Percentiles rank a stretch among this genome's conserved stretches.
Evolutionary conservation across 139 green algal species (phyloP).

Genomic region (Chlorella sp.): DNA sequence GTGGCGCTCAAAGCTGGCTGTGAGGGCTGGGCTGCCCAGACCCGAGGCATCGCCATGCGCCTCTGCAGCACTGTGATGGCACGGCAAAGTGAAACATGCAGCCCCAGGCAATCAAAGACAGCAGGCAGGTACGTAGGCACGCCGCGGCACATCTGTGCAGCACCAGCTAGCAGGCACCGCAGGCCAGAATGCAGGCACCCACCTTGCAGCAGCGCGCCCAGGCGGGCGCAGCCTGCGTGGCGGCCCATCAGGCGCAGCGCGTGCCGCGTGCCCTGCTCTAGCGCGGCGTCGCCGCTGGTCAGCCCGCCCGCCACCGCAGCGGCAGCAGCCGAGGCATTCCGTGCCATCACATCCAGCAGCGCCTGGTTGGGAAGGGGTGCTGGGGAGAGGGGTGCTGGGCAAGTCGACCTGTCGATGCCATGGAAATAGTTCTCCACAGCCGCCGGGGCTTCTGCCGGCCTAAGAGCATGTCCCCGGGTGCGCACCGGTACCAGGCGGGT

Average conservation of each 20-base stretch:
- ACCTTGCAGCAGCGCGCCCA: constrained; percentile 3
- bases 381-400: too few species aligned
- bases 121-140: neutral
- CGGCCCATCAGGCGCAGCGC: neutral
- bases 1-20: neutral
- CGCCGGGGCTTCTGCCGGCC: too few species aligned
- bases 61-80: neutral
- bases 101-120: neutral
- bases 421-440: too few species aligned
- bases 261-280: neutral
- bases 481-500: too few species aligned
- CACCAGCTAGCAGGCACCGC: neutral
- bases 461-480: too few species aligned
- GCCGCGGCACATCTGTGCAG: neutral
- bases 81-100: neutral
- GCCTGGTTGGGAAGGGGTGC: neutral
- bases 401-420: too few species aligned
- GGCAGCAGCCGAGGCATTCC: neutral
- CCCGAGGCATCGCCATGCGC: neutral
- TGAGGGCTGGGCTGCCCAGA: neutral
- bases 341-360: neutral
- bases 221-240: neutral
- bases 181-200: too few species aligned
- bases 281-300: neutral
- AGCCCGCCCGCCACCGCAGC: neutral